Evolutionary conservation across 1,284 basidiomycete genomes (phyloP).

Genomic region (Cutaneotrichosporon sp.): DNA sequence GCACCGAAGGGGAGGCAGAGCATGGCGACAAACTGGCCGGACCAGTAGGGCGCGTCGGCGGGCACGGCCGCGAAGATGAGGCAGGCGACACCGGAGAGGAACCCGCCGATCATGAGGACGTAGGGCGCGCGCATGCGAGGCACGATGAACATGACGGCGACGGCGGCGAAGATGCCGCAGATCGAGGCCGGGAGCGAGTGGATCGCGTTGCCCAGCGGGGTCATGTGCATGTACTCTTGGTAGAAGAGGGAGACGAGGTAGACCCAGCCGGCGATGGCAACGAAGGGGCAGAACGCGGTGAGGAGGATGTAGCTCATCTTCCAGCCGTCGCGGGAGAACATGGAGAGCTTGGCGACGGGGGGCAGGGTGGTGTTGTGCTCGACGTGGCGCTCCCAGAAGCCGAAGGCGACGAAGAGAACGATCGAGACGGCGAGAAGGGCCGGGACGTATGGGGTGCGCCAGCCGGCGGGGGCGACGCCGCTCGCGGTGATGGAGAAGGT

Average conservation of each 20-base stretch:
- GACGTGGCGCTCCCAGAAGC: slow-evolving; percentile 36
- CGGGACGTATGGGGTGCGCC: slow-evolving; percentile 38
- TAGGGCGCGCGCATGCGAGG: slow-evolving; percentile 33
- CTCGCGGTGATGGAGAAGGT: slow-evolving; percentile 37
- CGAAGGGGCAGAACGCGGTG: slow-evolving; percentile 33
- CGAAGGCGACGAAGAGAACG: slow-evolving; percentile 39
- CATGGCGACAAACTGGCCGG: slow-evolving; percentile 34
- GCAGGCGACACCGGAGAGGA: slow-evolving; percentile 29
- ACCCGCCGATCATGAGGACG: slow-evolving; percentile 32
- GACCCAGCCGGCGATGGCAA: slow-evolving; percentile 30
- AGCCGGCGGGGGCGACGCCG: slow-evolving; percentile 30
- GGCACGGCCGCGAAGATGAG: slow-evolving; percentile 39
- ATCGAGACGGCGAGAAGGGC: slow-evolving; percentile 37
- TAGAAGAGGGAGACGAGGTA: slow-evolving; percentile 34
- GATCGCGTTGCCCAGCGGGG: slow-evolving; percentile 28
- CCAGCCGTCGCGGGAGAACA: slow-evolving; percentile 29
- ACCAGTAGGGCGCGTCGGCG: slow-evolving; percentile 37
- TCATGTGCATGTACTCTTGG: slow-evolving; percentile 28
- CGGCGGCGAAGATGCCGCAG: slow-evolving; percentile 35
- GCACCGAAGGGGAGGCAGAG: slow-evolving; percentile 39
- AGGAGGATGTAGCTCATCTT: slow-evolving; percentile 31
- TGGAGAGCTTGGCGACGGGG: slow-evolving; percentile 35
- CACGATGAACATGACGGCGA: slow-evolving; percentile 31
- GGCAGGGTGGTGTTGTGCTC: slow-evolving; percentile 28
- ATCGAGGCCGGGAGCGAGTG: slow-evolving; percentile 31